Base-by-base conservation (phyloP, 441 rosid species). In the Pelargonium exstipulatum region DNA sequence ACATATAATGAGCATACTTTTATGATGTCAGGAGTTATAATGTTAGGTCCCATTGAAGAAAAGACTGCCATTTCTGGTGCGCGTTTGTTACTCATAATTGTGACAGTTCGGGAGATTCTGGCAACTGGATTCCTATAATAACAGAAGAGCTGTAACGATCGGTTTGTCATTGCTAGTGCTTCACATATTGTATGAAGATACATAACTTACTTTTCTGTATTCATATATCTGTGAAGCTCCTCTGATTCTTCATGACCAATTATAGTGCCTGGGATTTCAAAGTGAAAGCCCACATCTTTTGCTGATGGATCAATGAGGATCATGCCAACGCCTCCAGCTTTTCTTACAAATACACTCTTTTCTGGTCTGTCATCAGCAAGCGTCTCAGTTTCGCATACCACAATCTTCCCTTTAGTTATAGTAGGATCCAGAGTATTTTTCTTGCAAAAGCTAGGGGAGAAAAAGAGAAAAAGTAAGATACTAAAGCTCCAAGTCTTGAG, bases 21-120 rank as follows among this genome's bases (percentile, higher is more conserved):
- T 43, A 85, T 77, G 67, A 83, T 81, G 46, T 84, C 85, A 10
- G 81, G 85, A 64, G 83, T 77, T 24, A 73, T 35, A 57, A 74
- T 9, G 63, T 84, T 81, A n/a, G 87, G 86, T 66, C 88, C 87
- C 74, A 7, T 70, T 20, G 86, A 85, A 65, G 89, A 78, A 63
- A 87, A 82, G 9, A 61, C 79, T 1, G 83, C 67, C 79, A 81
- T 51, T 77, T 77, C 49, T 16, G 86, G 88, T 62, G 84, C 84
- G 16, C 83, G 85, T 13, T 73, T 74, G 10, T 83, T 70, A 58
- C 76, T 71, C 74, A 80, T 37, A 69, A 71, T 62, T 1, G 85
- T 85, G 14, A 70, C 13, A 51, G 84, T 72, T 13, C 77, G 75
- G 45, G 74, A 71, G 69, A 87, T 82, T 72, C 71, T 72, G 12